Evolutionary conservation across 1,284 basidiomycete genomes (phyloP), one percentile per base, ranked within the genome.

Genomic region (Pascua sp.): DNA sequence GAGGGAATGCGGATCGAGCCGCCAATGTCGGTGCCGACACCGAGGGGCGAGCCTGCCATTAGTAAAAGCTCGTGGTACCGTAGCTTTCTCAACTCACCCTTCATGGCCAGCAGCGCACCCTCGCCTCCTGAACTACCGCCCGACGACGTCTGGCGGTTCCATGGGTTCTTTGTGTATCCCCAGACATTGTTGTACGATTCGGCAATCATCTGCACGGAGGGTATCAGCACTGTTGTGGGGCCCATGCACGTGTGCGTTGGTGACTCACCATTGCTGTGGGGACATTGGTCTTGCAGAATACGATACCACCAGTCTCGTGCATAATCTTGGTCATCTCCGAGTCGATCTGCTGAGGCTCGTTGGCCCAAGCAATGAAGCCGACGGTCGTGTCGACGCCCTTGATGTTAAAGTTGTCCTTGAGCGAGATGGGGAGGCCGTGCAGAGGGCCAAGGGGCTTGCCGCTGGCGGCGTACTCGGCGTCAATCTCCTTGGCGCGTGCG

Each of bases 1-100:
- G 85, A 76, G 5, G 89, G 89, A 54, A 88, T 86, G 56, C 71
- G 85, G 55, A 89, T 75, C 15, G 85, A 86, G 8, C 90, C 91
- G 49, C 86, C 86, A 41, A 88, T 81, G 67, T 89, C 86, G 4
- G 84, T 84, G 11, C 87, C 86, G 11, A 88, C 81, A 32, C 87
- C 87, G 11, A 88, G 67, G 0, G 82, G 80, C 42, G 82, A 83
- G 5, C 85, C 85, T 60, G 72, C 1, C 4, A 42, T 53, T 41
- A 53, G 47, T 36, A 5, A 53, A 24, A 36, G 40, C 37, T 8
- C 39, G 18, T 24, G 37, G n/a, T 7, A 48, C 24, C 24, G 24
- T 32, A 7, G 24, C 24, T 32, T 7, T 3, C 24, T 32, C 24
- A 39, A 57, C 65, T 38, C 42, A 45, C 82, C 81, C 81, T 79